A percentile compares a stretch with the other conserved stretches of the same genome.
These are phyloP conservation scores for Aspergillus mulundensis DNA, from an alignment of 495 filamentous ascomycete genomes.

Conservation along the genomic window DNA sequence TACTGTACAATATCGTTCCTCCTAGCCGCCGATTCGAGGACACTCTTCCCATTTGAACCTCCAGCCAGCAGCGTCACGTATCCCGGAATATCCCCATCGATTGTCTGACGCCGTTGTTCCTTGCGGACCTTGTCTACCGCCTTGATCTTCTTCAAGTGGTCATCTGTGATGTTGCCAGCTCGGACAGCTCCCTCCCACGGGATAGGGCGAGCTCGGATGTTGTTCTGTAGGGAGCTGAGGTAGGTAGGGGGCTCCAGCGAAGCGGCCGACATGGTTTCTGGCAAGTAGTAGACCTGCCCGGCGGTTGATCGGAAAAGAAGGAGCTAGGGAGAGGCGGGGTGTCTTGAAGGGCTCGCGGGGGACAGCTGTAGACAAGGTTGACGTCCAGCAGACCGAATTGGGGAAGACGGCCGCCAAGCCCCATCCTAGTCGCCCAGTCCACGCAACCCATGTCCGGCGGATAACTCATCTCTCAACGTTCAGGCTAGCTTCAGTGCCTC, in stretches of 20 bases:
- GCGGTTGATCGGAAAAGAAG: neutral
- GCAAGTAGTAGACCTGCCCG: neutral
- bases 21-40: constrained; percentile 74
- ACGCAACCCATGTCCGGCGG: constrained; percentile 18
- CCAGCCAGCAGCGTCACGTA: constrained; percentile 81
- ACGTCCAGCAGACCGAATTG: constrained; percentile 13
- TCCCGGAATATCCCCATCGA: constrained; percentile 72
- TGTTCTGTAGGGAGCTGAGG: constrained; percentile 86
- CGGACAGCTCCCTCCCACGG: constrained; percentile 97
- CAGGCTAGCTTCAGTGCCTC: neutral
- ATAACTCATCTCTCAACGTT: constrained; percentile 4
- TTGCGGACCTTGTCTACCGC: constrained; percentile 94
- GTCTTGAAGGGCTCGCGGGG: neutral
- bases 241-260: constrained; percentile 89
- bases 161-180: constrained; percentile 88
- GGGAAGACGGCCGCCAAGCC: constrained; percentile 20
- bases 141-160: constrained; percentile 93
- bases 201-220: constrained; percentile 89
- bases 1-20: constrained; percentile 89
- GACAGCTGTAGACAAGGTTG: constrained; percentile 3
- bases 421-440: constrained; percentile 18
- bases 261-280: constrained; percentile 49
- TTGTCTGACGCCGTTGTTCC: constrained; percentile 74
- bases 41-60: constrained; percentile 62
- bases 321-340: neutral